Evolutionary conservation across 768 basidiomycete genomes (phyloP).

Genomic region (Rhizopogon rudus): DNA sequence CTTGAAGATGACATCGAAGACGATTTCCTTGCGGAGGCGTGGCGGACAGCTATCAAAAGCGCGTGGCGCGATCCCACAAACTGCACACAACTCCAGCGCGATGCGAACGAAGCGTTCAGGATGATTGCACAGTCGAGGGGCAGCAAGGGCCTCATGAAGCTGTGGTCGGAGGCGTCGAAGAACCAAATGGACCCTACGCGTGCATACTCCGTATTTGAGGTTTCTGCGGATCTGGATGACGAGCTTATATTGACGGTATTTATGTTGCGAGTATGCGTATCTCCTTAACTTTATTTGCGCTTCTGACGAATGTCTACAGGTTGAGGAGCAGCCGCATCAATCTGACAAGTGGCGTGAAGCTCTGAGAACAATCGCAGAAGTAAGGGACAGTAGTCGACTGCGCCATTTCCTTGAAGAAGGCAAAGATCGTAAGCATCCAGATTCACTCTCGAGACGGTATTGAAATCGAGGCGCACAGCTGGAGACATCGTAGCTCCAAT

Average conservation of each 20-base stretch:
- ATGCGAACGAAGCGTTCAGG: constrained; percentile 65
- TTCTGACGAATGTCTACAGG: constrained; percentile 33
- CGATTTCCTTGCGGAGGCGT: constrained; percentile 65
- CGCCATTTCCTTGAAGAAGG: constrained; percentile 62
- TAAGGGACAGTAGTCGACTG: constrained; percentile 67
- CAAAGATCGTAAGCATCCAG: constrained; percentile 59
- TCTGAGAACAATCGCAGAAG: constrained; percentile 67
- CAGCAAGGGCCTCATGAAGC: constrained; percentile 41
- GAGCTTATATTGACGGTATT: constrained; percentile 72
- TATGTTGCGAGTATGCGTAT: constrained; percentile 54
- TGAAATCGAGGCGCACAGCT: constrained; percentile 34
- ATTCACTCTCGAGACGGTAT: not conserved
- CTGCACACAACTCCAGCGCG: constrained; percentile 42
- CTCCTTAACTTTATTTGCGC: not conserved
- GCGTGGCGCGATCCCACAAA: constrained; percentile 44
- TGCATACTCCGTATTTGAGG: constrained; percentile 69
- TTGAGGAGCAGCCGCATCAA: constrained; percentile 68
- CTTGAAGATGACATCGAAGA: constrained; percentile 67
- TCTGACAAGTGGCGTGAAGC: constrained; percentile 70
- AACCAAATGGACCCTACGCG: constrained; percentile 59
- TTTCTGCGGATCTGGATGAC: constrained; percentile 70
- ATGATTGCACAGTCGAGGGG: constrained; percentile 62
- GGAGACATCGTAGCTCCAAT: constrained; percentile 54
- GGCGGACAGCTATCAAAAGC: constrained; percentile 54
- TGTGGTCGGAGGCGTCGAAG: constrained; percentile 53